phyloP scores from a whole-genome alignment of 208 protist genomes.

The Wallacemonas sp. region DNA sequence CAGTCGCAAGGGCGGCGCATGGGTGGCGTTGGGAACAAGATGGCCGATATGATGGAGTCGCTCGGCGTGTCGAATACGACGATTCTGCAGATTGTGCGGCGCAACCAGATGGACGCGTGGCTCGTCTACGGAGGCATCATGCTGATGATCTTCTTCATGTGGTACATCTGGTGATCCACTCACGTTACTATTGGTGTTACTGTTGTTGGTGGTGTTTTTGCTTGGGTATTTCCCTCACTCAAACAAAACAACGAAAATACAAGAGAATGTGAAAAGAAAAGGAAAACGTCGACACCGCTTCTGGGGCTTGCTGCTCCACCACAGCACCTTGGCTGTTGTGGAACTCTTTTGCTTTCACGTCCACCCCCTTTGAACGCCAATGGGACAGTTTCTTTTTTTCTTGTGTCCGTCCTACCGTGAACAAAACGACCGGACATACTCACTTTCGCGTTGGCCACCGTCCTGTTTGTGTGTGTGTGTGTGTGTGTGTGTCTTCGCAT shows the following conservation, averaged over 20 bases:
- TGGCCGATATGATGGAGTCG: conserved; percentile 71
- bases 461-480: too few relatives aligned
- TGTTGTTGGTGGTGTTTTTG: not conserved
- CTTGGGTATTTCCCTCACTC: not conserved
- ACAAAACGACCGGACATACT: too few relatives aligned
- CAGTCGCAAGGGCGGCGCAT: conserved; percentile 64
- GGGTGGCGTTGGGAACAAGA: conserved; percentile 52
- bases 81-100: conserved; percentile 74
- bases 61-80: conserved; percentile 81
- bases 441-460: too few relatives aligned
- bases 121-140: conserved; percentile 73
- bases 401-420: too few relatives aligned
- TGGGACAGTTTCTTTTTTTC: too few relatives aligned
- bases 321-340: too few relatives aligned
- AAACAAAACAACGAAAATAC: not conserved
- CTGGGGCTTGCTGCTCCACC: too few relatives aligned
- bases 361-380: too few relatives aligned
- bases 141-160: conserved; percentile 64
- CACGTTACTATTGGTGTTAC: too few relatives aligned
- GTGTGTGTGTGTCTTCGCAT: not conserved
- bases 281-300: too few relatives aligned
- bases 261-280: too few relatives aligned
- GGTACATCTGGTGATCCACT: conserved; percentile 55
- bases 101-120: conserved; percentile 82
- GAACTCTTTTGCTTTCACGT: too few relatives aligned